Evolutionary conservation across 768 basidiomycete species (phyloP).

Genomic region (Pleurotus cornucopiae): DNA sequence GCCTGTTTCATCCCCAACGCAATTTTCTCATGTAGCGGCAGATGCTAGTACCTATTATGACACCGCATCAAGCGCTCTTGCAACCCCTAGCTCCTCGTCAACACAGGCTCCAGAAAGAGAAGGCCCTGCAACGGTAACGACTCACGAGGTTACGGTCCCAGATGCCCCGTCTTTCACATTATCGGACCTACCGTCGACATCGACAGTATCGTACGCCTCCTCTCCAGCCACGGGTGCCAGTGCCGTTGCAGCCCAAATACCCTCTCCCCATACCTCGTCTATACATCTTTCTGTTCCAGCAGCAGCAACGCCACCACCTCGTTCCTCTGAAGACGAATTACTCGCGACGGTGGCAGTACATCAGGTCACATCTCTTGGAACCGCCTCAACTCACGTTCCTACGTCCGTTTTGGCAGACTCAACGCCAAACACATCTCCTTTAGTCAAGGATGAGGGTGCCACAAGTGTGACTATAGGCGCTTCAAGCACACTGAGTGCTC

Average conservation of each 20-base stretch:
- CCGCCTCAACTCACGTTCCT: neutral
- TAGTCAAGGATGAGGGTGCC: too few relatives aligned
- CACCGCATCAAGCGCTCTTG: too few relatives aligned
- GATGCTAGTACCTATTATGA: too few relatives aligned
- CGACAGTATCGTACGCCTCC: neutral
- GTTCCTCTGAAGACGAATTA: neutral
- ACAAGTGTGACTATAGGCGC: too few relatives aligned
- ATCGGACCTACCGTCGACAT: neutral
- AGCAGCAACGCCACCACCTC: neutral
- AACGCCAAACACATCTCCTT: too few relatives aligned
- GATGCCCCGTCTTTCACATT: neutral
- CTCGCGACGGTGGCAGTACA: neutral
- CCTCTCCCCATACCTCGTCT: too few relatives aligned
- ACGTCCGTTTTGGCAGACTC: neutral
- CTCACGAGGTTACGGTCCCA: neutral
- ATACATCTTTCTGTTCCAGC: too few relatives aligned
- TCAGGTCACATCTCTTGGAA: neutral
- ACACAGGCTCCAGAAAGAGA: neutral
- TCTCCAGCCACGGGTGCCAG: neutral
- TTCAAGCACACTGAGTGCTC: too few relatives aligned
- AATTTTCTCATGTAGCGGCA: too few relatives aligned
- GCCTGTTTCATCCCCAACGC: too few relatives aligned
- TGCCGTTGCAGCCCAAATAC: too few relatives aligned
- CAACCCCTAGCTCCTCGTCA: neutral
- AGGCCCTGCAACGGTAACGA: neutral